Evolutionary conservation across 1,284 basidiomycete genomes (phyloP).

Genomic region (Ustilago curta): DNA sequence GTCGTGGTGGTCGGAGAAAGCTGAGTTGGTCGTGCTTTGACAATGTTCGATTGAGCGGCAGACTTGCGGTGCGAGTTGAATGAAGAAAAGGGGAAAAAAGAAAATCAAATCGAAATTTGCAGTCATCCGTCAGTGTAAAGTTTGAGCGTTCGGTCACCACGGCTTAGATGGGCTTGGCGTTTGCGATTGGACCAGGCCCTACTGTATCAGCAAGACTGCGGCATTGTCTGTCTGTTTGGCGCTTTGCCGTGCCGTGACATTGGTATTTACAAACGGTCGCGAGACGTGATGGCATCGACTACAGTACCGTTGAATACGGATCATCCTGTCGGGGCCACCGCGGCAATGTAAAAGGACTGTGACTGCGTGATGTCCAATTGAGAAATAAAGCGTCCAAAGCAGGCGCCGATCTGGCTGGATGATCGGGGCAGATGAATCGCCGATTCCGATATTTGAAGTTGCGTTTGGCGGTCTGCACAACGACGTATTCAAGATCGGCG

Average conservation of each 20-base stretch:
- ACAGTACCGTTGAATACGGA: not conserved
- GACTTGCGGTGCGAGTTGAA: not conserved
- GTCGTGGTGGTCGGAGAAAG: no score
- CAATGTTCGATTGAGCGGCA: not conserved
- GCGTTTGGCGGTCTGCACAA: no score
- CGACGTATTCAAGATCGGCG: no score
- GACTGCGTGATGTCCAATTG: no score
- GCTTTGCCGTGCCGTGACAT: not conserved
- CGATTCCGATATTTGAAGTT: no score
- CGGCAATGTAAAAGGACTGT: not conserved
- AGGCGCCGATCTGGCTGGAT: no score
- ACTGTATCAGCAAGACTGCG: constrained; percentile 4
- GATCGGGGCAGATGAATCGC: no score
- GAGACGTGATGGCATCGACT: no score
- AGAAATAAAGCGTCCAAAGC: no score
- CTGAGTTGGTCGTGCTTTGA: no score
- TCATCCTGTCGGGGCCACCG: not conserved
- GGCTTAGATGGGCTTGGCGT: constrained; percentile 26
- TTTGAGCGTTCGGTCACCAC: constrained; percentile 19
- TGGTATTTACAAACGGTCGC: not conserved
- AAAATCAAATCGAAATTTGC: constrained; percentile 2
- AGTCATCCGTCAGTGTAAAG: not conserved
- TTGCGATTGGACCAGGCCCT: not conserved
- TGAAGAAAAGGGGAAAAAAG: not conserved
- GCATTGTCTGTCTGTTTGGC: not conserved